Evolutionary conservation across 2,329 filamentous ascomycete genomes (phyloP).

Genomic region (Sporothrix globosa): DNA sequence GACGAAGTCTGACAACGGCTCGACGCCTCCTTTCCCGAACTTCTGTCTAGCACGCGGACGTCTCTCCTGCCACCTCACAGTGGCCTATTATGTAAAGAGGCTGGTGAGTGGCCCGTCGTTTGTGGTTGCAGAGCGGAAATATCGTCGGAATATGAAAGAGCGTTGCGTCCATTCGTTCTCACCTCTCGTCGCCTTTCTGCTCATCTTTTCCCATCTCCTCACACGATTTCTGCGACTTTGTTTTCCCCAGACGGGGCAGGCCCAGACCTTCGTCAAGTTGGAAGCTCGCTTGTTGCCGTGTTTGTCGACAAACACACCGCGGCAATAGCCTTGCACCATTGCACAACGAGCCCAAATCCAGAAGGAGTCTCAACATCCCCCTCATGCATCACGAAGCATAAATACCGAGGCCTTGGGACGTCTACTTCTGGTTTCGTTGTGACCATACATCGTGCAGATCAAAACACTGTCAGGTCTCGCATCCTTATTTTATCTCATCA

Average conservation of each 20-base stretch:
- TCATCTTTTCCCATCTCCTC: background rate
- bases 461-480: background rate
- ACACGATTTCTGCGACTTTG: background rate
- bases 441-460: conserved; percentile 9
- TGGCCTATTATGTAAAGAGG: background rate
- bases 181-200: background rate
- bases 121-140: conserved; percentile 8
- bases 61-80: background rate
- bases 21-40: background rate
- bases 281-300: too few species aligned
- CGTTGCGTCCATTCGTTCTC: background rate
- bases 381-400: conserved; percentile 6
- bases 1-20: background rate
- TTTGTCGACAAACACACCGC: too few species aligned
- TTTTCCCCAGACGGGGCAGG: background rate
- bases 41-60: background rate
- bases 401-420: conserved; percentile 20
- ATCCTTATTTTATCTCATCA: background rate
- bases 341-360: background rate
- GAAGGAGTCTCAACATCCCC: background rate
- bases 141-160: conserved; percentile 16
- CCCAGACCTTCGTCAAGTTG: background rate
- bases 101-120: background rate
- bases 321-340: background rate
- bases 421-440: background rate